Evolutionary conservation across 2,329 filamentous ascomycete genomes (phyloP).

Genomic region (Aspergillus ibericus): DNA sequence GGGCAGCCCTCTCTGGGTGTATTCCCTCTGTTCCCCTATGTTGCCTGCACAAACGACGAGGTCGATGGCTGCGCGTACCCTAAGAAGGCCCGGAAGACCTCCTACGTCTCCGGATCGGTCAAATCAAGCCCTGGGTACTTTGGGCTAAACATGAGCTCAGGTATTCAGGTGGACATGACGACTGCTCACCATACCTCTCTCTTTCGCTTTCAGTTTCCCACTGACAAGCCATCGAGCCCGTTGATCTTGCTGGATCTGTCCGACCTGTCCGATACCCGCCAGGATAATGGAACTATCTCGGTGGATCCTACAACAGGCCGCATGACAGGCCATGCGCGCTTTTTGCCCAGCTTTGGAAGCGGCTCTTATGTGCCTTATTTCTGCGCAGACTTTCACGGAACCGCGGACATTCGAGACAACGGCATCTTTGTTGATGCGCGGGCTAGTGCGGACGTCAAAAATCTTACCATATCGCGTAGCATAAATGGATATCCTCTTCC

Average conservation of each 20-base stretch:
- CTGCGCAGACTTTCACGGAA: slow-evolving; percentile 65
- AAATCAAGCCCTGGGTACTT: slow-evolving; percentile 67
- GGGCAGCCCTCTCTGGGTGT: slow-evolving; percentile 66
- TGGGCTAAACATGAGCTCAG: slow-evolving; percentile 57
- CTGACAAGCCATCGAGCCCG: slow-evolving; percentile 44
- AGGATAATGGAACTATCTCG: slow-evolving; percentile 59
- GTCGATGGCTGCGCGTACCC: slow-evolving; percentile 63
- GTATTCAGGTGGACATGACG: slow-evolving; percentile 66
- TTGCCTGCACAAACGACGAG: slow-evolving; percentile 59
- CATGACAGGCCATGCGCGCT: slow-evolving; percentile 62
- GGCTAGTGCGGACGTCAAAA: slow-evolving; percentile 54
- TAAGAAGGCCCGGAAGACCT: slow-evolving; percentile 51
- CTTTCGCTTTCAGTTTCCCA: slow-evolving; percentile 64
- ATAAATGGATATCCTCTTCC: slow-evolving; percentile 59
- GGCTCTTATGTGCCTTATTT: slow-evolving; percentile 63
- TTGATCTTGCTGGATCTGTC: slow-evolving; percentile 65
- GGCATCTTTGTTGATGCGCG: slow-evolving; percentile 65
- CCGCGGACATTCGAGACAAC: slow-evolving; percentile 54
- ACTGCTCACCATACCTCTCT: slow-evolving; percentile 62
- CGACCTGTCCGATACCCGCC: slow-evolving; percentile 62
- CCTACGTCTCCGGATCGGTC: slow-evolving; percentile 54
- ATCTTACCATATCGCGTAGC: slow-evolving; percentile 55
- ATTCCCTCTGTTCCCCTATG: slow-evolving; percentile 69
- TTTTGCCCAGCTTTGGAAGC: slow-evolving; percentile 64
- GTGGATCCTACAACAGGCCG: slow-evolving; percentile 59